These are phyloP conservation scores for Vitis rotundifolia DNA, from an alignment of 164 flowering plant genomes.

Conservation along the genomic window DNA sequence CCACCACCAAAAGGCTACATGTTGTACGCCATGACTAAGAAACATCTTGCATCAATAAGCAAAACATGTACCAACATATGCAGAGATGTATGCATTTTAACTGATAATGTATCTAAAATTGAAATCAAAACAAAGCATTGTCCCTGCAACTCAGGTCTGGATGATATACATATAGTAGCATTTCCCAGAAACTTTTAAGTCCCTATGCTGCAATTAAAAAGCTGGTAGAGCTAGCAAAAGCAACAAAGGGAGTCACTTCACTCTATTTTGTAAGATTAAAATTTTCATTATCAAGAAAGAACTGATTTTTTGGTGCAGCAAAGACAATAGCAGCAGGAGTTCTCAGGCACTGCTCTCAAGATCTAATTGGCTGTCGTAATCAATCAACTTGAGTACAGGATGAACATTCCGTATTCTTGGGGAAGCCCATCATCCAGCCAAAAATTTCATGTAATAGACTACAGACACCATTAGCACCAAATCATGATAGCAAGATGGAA, in stretches of 20 bases:
- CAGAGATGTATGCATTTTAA: no score
- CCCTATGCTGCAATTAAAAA: not conserved
- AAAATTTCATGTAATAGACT: not conserved
- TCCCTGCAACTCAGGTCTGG: no score
- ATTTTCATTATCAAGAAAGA: not conserved
- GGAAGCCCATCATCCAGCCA: not conserved
- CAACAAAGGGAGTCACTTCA: not conserved
- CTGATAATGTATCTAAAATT: no score
- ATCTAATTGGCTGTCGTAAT: not conserved
- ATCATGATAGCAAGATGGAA: not conserved
- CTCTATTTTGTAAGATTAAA: not conserved
- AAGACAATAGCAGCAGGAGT: not conserved
- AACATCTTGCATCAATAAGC: not conserved
- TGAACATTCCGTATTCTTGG: not conserved
- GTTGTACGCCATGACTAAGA: no score
- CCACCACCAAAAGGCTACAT: not conserved
- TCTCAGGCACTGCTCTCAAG: not conserved
- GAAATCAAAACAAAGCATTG: no score
- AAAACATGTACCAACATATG: no score
- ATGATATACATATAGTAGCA: not conserved
- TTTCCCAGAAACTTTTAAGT: not conserved
- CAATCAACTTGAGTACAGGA: no score
- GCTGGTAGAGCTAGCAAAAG: not conserved
- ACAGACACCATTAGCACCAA: not conserved
- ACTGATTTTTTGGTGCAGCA: not conserved